Percentiles rank a stretch among this genome's conserved stretches.
Evolutionary conservation across 2,329 filamentous ascomycete species (phyloP).

Genomic region (Aspergillus sclerotialis): DNA sequence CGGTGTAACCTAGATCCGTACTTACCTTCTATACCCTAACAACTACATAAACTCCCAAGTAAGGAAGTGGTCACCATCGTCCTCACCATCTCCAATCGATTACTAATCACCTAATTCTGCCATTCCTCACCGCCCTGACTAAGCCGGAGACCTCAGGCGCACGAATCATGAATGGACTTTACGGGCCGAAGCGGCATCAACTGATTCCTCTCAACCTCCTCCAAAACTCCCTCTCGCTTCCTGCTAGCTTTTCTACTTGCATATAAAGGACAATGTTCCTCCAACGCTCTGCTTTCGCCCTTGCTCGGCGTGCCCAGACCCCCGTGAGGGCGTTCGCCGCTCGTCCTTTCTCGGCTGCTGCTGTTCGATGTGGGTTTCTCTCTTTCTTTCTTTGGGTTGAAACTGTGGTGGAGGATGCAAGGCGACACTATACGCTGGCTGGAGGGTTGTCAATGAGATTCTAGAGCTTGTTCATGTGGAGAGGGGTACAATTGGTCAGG

Average conservation of each 20-base stretch:
- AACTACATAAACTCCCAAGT: no score
- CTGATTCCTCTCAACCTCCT: conserved; percentile 28
- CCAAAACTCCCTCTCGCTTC: conserved; percentile 19
- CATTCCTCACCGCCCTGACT: conserved; percentile 21
- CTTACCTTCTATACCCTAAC: no score
- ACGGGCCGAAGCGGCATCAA: conserved; percentile 35
- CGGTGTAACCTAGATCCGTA: no score
- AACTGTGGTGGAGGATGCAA: background rate
- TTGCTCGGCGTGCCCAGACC: conserved; percentile 40
- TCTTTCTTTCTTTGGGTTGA: no score
- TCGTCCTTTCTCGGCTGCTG: conserved; percentile 40
- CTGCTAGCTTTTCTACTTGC: conserved; percentile 15
- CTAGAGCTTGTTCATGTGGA: conserved; percentile 1
- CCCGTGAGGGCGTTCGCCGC: conserved; percentile 35
- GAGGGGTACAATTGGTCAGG: background rate
- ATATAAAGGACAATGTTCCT: conserved; percentile 38
- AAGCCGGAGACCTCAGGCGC: conserved; percentile 9
- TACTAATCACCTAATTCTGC: no score
- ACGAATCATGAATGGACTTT: conserved; percentile 5
- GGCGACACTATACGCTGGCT: no score
- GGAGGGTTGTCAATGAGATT: no score
- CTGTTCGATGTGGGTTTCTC: conserved; percentile 43
- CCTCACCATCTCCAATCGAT: no score
- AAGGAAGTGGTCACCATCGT: no score
- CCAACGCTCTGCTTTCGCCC: conserved; percentile 39